Evolutionary conservation across 169 alveolate genomes (phyloP), one percentile per base, ranked within the genome.

Genomic region (Eimeria praecox): DNA sequence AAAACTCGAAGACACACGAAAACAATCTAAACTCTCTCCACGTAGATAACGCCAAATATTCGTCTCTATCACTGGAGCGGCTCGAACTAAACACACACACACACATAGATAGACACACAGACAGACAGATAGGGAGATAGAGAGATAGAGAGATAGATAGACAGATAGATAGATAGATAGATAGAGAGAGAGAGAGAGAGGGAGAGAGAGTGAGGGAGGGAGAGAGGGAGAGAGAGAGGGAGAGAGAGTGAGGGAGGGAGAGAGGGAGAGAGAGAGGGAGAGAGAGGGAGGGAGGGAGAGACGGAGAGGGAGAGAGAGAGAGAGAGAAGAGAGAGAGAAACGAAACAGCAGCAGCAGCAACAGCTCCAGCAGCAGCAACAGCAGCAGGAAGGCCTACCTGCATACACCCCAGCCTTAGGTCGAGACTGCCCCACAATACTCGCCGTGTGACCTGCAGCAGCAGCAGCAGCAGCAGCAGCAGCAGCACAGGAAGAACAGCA

Each of bases 321-420:
- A n/a, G n/a, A n/a, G n/a, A n/a, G n/a, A n/a, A n/a, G n/a, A 8
- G 9, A 6, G 22, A 16, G 35, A 64, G 35, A 22, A 64, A 64
- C 85, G 33, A 49, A 22, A 33, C 85, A n/a, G 75, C n/a, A 64
- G 56, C 56, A 49, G 20, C 5, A 49, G 56, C 56, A 64, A 12
- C 56, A 49, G 20, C 5, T 8, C 20, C 56, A 49, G 56, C 56
- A 49, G 56, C 56, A 49, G 56, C 56, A 30, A n/a, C n/a, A n/a
- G n/a, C 75, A 18, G 75, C 75, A 73, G 52, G 27, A 24, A 42
- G 16, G 46, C 89, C 3, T 35, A 78, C 89, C 93, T 44, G 93
- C 93, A 62, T 52, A 86, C 42, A 86, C 93, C 38, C 93, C 93
- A 8, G 93, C 93, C 75, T 86, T 86, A 78, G 93, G 93, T 10